Evolutionary conservation across 345 rosid species (phyloP).

Genomic region (Salix caprea): DNA sequence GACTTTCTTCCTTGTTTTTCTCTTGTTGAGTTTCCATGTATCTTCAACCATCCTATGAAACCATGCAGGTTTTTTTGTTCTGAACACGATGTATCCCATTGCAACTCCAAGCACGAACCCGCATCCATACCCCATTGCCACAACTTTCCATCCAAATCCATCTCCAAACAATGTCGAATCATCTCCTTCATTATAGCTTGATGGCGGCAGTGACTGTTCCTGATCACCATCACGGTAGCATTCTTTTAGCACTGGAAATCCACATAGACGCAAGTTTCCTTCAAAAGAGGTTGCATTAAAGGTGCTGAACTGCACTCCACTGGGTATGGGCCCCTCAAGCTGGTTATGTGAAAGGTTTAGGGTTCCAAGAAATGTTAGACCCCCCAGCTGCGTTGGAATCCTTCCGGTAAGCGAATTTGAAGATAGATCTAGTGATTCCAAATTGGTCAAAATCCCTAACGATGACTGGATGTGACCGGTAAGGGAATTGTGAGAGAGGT

Average conservation of each 20-base stretch:
- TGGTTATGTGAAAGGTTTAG: not conserved
- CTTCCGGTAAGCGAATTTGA: too few relatives aligned
- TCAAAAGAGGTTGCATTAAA: not conserved
- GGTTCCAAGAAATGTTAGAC: too few relatives aligned
- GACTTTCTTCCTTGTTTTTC: too few relatives aligned
- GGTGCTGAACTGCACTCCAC: not conserved
- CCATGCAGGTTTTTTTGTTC: not conserved
- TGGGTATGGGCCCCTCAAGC: not conserved
- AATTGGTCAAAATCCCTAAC: too few relatives aligned
- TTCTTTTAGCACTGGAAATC: not conserved
- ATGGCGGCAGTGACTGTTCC: not conserved
- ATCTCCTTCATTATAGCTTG: not conserved
- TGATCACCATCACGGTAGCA: not conserved
- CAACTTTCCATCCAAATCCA: constrained; percentile 10
- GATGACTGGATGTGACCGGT: too few relatives aligned
- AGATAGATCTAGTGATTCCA: too few relatives aligned
- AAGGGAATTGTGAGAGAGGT: too few relatives aligned
- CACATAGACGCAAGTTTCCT: constrained; percentile 13
- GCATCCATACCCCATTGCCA: constrained; percentile 13
- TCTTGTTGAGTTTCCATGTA: too few relatives aligned
- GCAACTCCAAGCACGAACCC: constrained; percentile 4
- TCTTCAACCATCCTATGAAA: not conserved
- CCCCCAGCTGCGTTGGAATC: too few relatives aligned
- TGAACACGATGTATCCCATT: not conserved
- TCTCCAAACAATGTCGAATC: not conserved